These are phyloP conservation scores for Blastobotrys chiropterorum DNA, from an alignment of 805 yeast genomes.

Conservation along the genomic window DNA sequence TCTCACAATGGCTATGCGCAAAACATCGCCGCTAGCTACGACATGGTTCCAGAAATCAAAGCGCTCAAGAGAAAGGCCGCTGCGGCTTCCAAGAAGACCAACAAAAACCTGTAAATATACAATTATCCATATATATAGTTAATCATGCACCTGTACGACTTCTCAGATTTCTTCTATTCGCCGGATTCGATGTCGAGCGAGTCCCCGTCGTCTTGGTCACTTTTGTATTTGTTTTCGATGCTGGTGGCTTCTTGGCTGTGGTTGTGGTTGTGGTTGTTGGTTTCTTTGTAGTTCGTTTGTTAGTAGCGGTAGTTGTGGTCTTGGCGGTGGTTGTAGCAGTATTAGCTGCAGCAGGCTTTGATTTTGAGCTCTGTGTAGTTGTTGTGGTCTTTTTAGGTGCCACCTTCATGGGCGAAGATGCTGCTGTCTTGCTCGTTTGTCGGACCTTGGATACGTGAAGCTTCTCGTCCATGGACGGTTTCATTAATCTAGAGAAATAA, in stretches of 20 bases:
- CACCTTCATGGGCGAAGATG: not conserved
- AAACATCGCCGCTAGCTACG: slow-evolving; percentile 81
- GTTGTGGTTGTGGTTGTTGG: not conserved
- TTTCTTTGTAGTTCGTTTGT: not conserved
- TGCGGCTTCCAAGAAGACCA: slow-evolving; percentile 1
- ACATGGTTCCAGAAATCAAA: slow-evolving; percentile 38
- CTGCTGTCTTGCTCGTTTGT: not conserved
- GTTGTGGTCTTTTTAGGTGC: not conserved
- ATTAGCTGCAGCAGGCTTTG: not conserved
- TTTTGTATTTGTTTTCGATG: not conserved
- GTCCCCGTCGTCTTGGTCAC: not conserved
- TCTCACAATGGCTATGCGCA: slow-evolving; percentile 79
- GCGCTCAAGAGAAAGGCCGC: not conserved
- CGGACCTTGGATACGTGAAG: not conserved
- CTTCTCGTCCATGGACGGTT: not conserved
- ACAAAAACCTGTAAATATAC: not conserved
- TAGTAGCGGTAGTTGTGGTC: slow-evolving; percentile 1
- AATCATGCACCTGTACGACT: slow-evolving; percentile 1
- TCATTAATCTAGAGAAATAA: not conserved
- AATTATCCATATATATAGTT: not conserved
- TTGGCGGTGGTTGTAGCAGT: slow-evolving; percentile 1
- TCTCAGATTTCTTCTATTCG: not conserved
- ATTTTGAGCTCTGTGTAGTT: not conserved
- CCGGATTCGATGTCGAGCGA: not conserved
- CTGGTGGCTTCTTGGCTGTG: not conserved